phyloP scores from a whole-genome alignment of 2,329 filamentous ascomycete genomes.

The Curvularia eragrostidis region DNA sequence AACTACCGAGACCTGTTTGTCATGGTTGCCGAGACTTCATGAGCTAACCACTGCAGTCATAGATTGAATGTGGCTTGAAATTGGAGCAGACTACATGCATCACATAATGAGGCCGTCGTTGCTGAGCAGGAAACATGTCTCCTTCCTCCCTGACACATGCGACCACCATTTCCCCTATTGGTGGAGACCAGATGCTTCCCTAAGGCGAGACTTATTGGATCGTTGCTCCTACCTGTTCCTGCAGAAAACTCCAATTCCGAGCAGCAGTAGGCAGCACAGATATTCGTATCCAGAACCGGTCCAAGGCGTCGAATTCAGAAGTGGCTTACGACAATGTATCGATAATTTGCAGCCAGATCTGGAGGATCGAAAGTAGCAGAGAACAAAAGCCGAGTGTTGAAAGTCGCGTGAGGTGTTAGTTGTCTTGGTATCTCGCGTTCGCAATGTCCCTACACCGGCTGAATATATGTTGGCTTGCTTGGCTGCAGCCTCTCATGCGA shows the following conservation, averaged over 20 bases:
- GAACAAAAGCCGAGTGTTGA: neutral
- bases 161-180: neutral
- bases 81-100: neutral
- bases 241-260: neutral
- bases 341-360: constrained; percentile 1
- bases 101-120: neutral
- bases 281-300: neutral
- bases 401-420: neutral
- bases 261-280: neutral
- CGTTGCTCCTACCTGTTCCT: neutral
- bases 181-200: neutral
- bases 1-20: too few relatives aligned
- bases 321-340: neutral
- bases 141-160: neutral
- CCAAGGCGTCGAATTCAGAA: too few relatives aligned
- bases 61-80: neutral
- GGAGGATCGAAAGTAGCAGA: neutral
- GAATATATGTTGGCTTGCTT: constrained; percentile 21
- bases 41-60: neutral
- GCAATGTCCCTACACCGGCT: constrained; percentile 16
- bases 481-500: constrained; percentile 10
- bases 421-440: constrained; percentile 11
- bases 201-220: neutral
- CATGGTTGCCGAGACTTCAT: too few relatives aligned
- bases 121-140: neutral